Base-by-base conservation (phyloP, 805 yeast species). In the Candida fluviatilis region DNA sequence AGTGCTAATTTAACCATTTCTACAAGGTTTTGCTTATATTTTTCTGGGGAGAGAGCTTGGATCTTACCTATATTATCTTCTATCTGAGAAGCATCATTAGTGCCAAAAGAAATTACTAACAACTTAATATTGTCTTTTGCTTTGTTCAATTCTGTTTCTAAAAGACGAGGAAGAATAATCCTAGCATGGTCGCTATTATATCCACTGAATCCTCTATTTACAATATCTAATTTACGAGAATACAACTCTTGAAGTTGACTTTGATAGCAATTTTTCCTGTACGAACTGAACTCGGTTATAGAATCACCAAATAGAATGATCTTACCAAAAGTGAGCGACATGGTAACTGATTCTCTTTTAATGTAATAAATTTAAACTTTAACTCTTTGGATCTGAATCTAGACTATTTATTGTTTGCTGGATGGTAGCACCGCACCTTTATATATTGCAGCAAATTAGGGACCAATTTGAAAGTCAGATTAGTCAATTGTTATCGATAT, bases 191-290 rank as follows among this genome's bases (percentile, higher is more conserved):
- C 73, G 0, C 89, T 62, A 48, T 73, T 85, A 62, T 85, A 89
- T 1, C 97, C 96, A 1, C 78, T 54, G 51, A 65, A 86, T 0
- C 97, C 97, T 41, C 95, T 66, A 29, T 76, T 80, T 1, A 88
- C 51, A 2, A 90, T 64, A 46, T 86, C 91, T 33, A 86, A 48
- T 51, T 70, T 75, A 31, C 95, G 69, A 2, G 69, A 58, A 54
- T 85, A 84, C 21, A 29, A 25, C 48, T 37, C 50, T 27, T 62
- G 69, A 17, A 83, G 50, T 1, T 73, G 79, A 0, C 82, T 68
- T 2, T 77, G 79, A 21, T 74, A 53, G 4, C 70, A 63, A 51
- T 76, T 80, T 13, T 62, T 51, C 37, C 35, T 31, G 2, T 43
- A 47, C n/a, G 67, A 72, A 19, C 76, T 60, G 45, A 57, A 74